These are phyloP conservation scores for Biscogniauxia marginata DNA, from an alignment of 2,329 filamentous ascomycete genomes.

Conservation along the genomic window DNA sequence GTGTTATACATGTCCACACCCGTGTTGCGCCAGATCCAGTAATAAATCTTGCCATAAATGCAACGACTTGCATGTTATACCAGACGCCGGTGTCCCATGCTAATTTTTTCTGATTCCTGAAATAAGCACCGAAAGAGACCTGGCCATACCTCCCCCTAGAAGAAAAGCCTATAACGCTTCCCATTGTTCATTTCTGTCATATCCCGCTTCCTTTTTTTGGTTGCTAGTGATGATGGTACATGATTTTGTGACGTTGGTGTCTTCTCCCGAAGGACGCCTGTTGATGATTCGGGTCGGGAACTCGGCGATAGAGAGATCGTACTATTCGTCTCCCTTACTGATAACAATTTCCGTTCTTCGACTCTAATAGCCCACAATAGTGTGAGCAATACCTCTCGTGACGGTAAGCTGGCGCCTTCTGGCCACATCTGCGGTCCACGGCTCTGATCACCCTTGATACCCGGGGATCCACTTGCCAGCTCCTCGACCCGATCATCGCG, in stretches of 20 bases:
- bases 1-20: background rate
- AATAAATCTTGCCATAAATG: background rate
- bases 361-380: constrained; percentile 35
- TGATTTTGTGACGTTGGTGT: constrained; percentile 24
- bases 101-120: constrained; percentile 13
- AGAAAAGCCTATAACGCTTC: constrained; percentile 26
- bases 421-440: constrained; percentile 35
- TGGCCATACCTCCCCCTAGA: constrained; percentile 11
- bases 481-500: constrained; percentile 45
- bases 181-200: constrained; percentile 15
- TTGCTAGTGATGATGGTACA: constrained; percentile 23
- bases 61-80: background rate
- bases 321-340: constrained; percentile 14
- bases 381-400: constrained; percentile 36
- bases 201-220: constrained; percentile 22
- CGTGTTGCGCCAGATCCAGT: background rate
- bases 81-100: constrained; percentile 3
- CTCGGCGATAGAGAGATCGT: constrained; percentile 20
- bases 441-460: constrained; percentile 37
- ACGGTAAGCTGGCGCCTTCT: constrained; percentile 37
- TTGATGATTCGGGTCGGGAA: constrained; percentile 26
- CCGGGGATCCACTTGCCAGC: constrained; percentile 34
- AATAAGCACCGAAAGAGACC: background rate
- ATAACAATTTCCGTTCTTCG: constrained; percentile 33
- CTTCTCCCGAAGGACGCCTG: constrained; percentile 27